Base-by-base conservation (phyloP, 805 yeast species). In the Nakazawaea pomicola region DNA sequence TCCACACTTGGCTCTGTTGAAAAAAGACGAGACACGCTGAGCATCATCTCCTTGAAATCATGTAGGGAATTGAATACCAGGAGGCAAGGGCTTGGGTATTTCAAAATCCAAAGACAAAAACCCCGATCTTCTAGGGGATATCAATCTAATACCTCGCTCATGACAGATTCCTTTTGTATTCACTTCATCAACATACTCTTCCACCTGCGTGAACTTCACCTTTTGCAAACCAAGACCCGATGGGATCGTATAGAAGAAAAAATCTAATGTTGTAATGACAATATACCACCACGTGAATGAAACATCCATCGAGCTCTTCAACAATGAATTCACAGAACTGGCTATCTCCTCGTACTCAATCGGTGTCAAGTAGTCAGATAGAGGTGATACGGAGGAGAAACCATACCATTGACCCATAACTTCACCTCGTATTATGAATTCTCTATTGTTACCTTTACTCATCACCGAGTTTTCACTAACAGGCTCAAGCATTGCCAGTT, bases 101-200 rank as follows among this genome's bases (percentile, higher is more conserved):
- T 72, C 69, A 46, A 77, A 67, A 53, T 80, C 86, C 48, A 75
- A 56, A 11, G 83, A 74, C 6, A 80, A 56, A 54, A 70, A 80
- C 1, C 78, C 87, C 23, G 74, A 64, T 38, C 65, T 53, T 37
- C 71, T 51, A 1, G 84, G 84, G 4, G 74, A 65, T 1, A 81
- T 65, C 8, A 82, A 45, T 23, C 51, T 49, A 12, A 75, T 51
- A 10, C 58, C 61, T 29, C 52, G 46, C 4, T 43, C 45, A 19
- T 44, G 41, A 28, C 55, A 49, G 5, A 45, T 29, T 3, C 56
- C 49, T 4, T 31, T 38, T 3, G 37, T 33, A 44, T 74, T 74
- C 12, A 60, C 15, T 1, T 51, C 44, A 1, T 41, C 43, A 7
- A 75, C 54, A 50, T 65, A 76, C 1, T 38, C 34, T 40, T 80